phyloP scores from a whole-genome alignment of 306 rosid genomes.

The Lupinus albus region DNA sequence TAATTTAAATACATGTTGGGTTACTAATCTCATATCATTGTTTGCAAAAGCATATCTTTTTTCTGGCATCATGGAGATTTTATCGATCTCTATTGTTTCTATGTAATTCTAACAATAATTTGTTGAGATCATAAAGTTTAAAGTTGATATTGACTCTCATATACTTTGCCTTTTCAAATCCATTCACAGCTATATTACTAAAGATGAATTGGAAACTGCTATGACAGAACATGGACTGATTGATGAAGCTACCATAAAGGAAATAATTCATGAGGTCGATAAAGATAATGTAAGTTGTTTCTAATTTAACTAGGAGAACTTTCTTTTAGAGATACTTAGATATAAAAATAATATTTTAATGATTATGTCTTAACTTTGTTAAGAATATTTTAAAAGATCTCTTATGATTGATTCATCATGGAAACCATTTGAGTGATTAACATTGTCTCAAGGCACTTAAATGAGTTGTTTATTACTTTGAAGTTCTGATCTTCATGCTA shows the following conservation, averaged over 20 bases:
- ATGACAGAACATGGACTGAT: conserved; percentile 89
- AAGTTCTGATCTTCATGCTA: conserved; percentile 35
- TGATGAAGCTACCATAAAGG: conserved; percentile 78
- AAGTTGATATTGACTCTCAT: conserved; percentile 10
- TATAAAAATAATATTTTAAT: too few species aligned
- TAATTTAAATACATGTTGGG: too few species aligned
- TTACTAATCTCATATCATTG: too few species aligned
- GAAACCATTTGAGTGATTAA: conserved; percentile 25
- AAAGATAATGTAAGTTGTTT: conserved; percentile 77
- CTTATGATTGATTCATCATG: conserved; percentile 32
- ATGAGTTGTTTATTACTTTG: conserved; percentile 38
- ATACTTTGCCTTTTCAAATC: conserved; percentile 34
- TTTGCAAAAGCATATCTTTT: too few species aligned
- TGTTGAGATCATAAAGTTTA: conserved; percentile 10
- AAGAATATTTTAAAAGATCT: too few species aligned
- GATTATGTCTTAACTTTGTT: too few species aligned
- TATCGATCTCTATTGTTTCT: neutral
- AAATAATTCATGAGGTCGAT: conserved; percentile 91
- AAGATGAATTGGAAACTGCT: conserved; percentile 85
- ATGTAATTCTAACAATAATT: conserved; percentile 15
- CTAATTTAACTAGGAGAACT: conserved; percentile 19
- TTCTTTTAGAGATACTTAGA: too few species aligned
- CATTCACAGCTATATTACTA: conserved; percentile 67
- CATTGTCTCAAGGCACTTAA: conserved; percentile 27
- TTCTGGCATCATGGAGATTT: neutral